Base-by-base conservation (phyloP, 345 rosid genomes). In the Mangifera indica region DNA sequence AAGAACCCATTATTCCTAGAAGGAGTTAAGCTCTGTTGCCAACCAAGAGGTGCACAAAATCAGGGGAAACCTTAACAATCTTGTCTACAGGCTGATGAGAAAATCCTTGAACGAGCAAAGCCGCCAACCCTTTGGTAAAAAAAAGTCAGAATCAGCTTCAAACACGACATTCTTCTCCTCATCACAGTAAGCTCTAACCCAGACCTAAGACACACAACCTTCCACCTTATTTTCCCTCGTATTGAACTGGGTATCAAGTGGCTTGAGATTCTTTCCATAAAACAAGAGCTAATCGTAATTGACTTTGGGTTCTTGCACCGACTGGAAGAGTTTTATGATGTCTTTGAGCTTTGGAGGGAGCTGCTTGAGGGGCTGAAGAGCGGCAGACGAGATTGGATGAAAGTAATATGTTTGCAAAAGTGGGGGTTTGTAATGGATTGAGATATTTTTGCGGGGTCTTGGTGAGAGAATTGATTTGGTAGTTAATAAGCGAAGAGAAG, bases 181-280 rank as follows among this genome's bases (percentile, higher is more conserved):
- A 63, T 95, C 97, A 8, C 89, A 77, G 74, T 74, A 91, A 51
- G 97, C 99, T 84, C 98, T 84, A 21, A 96, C 96, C 98, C 98
- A 96, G 7, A 93, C 98, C 85, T 89, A 96, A 26, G 98, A 89
- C 26, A 91, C 94, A 61, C 99, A 96, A 8, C 99, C 99, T 79
- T 89, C 79, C 10, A 96, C 99, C 76, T 96, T 96, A 68, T 93
- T 96, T 54, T 86, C 92, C 46, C 77, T 75, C 22, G 96, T 93
- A 73, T 88, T 91, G 84, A 84, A 96, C 51, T 20, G 83, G n/a
- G 84, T 11, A 74, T 86, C 91, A 1, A 96, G 91, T 0, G 99
- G 91, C 18, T 78, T 85, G 73, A 96, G 85, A 65, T 85, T 86
- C 68, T 85, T 87, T 0, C 97, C 97, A 55, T 92, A 88, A 81